Evolutionary conservation across 305 asterid species (phyloP), one percentile per base, ranked within the genome.

Genomic region (Fraxinus ornus): DNA sequence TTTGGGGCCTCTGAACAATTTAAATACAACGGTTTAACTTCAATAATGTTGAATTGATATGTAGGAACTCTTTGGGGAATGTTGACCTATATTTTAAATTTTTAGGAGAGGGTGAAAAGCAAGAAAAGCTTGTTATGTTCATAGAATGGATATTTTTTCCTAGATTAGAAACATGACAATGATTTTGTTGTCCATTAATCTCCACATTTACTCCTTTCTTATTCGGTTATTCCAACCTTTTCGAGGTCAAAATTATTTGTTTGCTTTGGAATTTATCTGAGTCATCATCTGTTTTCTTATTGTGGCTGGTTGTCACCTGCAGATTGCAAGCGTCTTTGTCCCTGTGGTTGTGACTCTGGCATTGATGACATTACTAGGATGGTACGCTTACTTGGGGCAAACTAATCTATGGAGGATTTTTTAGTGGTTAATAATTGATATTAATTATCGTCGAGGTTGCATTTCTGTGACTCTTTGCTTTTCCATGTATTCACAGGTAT

Each of bases 311-410:
- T 83, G 26, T 85, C 75, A 41, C 82, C 84, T 88, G 75, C 97
- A 96, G 99, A 82, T 93, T 68, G 98, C 99, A 80, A 94, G 99
- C 90, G 89, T 96, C 86, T 96, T 96, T 85, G 98, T 96, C 82
- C 99, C 99, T 74, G 70, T 87, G 35, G 99, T 96, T 39, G 88
- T 96, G 26, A 83, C 92, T 78, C 62, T 94, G 90, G 90, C 97
- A 81, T 77, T 94, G 55, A 77, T 96, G 86, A 96, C 99, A 82
- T 89, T 96, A 47, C 86, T 94, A 74, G 97, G 94, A 87, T 96
- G 99, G 99, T 95, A 89, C 87, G 97, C 84, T 80, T 81, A 30
- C 83, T 79, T 24, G 22, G 15, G 22, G 74, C 36, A 64, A 76
- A 84, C 76, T 70, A 39, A 36, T 2, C 21, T 15, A 6, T 49